A percentile compares a stretch with the other conserved stretches of the same genome.
phyloP scores from a whole-genome alignment of 192 early-diverging fungal genomes.

The Physocladia obscura region DNA sequence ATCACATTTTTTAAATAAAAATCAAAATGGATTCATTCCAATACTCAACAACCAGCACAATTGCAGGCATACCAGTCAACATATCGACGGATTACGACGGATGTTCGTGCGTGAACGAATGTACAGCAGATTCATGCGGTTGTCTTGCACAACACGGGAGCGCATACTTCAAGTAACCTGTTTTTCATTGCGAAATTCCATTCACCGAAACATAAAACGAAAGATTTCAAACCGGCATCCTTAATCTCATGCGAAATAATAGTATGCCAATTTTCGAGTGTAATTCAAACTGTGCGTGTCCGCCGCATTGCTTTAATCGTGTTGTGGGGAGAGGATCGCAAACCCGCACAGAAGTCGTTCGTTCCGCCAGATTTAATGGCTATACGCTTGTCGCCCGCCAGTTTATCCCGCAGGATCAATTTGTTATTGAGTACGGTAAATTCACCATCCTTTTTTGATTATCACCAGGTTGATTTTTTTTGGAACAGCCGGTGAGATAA shows the following conservation, averaged over 20 bases:
- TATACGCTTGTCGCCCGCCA: conserved; percentile 11
- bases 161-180: neutral
- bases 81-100: neutral
- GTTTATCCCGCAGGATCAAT: conserved; percentile 5
- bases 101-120: neutral
- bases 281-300: conserved; percentile 38
- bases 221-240: neutral
- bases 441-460: neutral
- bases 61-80: neutral
- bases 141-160: neutral
- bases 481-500: conserved; percentile 34
- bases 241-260: neutral
- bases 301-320: conserved; percentile 30
- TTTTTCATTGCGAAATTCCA: neutral
- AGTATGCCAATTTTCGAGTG: conserved; percentile 40
- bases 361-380: conserved; percentile 5
- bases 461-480: neutral
- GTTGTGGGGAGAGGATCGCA: conserved; percentile 30
- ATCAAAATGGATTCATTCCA: neutral
- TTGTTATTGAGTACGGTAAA: conserved; percentile 38
- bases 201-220: neutral
- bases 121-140: neutral
- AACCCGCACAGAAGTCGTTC: conserved; percentile 3
- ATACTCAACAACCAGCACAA: neutral
- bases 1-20: neutral